These are phyloP conservation scores for Auriscalpium microsporum DNA, from an alignment of 768 basidiomycete genomes.

Conservation along the genomic window DNA sequence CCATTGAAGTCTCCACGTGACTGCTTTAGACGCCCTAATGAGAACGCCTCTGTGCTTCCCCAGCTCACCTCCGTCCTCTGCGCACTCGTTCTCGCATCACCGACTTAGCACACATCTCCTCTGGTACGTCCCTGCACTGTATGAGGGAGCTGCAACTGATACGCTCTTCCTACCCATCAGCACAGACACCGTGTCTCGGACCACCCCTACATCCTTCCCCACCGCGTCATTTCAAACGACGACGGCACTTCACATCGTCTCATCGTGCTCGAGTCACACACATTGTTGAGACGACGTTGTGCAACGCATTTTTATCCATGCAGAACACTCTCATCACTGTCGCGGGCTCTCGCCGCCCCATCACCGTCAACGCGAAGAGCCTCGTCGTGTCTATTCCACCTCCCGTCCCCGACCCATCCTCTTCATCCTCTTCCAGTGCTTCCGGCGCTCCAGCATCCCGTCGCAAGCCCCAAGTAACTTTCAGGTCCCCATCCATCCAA, in stretches of 20 bases:
- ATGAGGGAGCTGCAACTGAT: no score
- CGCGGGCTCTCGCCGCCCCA: conserved; percentile 15
- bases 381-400: conserved; percentile 10
- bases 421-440: conserved; percentile 4
- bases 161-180: no score
- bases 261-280: background rate
- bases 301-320: conserved; percentile 2
- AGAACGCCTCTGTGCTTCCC: no score
- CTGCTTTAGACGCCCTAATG: no score
- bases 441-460: conserved; percentile 7
- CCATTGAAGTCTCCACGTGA: no score
- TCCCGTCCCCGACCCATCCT: conserved; percentile 1
- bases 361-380: conserved; percentile 11
- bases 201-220: no score
- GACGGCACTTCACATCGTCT: background rate
- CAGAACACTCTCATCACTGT: conserved; percentile 8
- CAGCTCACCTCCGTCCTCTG: no score
- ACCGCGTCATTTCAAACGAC: background rate
- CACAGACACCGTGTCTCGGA: no score
- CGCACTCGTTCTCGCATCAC: no score
- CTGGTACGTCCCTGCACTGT: no score
- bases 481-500: conserved; percentile 14
- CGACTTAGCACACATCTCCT: no score
- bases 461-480: conserved; percentile 13
- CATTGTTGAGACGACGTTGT: background rate